Evolutionary conservation across 169 alveolate species (phyloP).

Genomic region (Babesia ovis): DNA sequence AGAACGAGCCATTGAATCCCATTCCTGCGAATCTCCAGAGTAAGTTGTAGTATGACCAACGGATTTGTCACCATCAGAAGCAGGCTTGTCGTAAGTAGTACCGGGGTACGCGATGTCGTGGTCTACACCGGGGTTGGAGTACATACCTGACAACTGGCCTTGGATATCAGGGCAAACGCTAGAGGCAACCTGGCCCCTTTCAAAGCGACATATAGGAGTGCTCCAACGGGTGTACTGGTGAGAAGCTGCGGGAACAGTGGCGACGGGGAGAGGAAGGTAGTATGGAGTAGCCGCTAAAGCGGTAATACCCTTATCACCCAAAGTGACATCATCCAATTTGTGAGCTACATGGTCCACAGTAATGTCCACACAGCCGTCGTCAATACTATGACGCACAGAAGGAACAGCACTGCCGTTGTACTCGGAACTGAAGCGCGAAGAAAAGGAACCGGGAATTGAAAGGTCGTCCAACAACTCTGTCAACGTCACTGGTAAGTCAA

Average conservation of each 20-base stretch:
- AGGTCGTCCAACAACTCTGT: conserved; percentile 11
- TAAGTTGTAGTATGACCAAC: neutral
- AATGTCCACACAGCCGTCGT: neutral
- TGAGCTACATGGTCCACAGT: neutral
- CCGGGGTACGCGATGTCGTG: neutral
- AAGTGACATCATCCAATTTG: neutral
- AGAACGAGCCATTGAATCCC: neutral
- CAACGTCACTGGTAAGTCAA: conserved; percentile 2
- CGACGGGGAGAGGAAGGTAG: neutral
- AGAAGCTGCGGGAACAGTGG: neutral
- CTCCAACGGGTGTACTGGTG: neutral
- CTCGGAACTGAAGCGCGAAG: neutral
- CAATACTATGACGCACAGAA: conserved; percentile 11
- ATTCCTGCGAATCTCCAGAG: neutral
- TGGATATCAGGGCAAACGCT: neutral
- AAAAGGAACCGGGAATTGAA: neutral
- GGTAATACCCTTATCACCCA: neutral
- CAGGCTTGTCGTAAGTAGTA: neutral
- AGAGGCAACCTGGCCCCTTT: neutral
- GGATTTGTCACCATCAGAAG: neutral
- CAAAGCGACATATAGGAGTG: neutral
- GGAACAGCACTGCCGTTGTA: neutral
- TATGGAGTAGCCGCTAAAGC: neutral
- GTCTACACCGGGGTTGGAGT: neutral
- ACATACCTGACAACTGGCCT: neutral